Evolutionary conservation across 192 early-diverging fungal species (phyloP).

Genomic region (Rhizoclosmatium globosum): DNA sequence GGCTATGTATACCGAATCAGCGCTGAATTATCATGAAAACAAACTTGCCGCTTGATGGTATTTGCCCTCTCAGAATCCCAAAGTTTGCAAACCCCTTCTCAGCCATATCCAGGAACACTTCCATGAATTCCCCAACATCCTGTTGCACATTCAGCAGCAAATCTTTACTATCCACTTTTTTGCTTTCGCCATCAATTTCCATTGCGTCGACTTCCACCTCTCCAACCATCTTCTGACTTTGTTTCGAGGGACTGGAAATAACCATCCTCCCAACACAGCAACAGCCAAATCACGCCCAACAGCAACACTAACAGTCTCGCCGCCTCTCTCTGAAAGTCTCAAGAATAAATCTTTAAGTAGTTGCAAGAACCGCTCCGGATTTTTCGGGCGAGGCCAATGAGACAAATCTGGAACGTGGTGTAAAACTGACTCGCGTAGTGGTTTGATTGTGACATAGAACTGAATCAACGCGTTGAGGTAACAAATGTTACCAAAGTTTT

Average conservation of each 20-base stretch:
- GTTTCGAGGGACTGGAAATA: background rate
- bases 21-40: background rate
- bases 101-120: conserved; percentile 31
- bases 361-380: conserved; percentile 2
- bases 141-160: conserved; percentile 24
- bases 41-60: conserved; percentile 13
- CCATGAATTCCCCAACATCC: conserved; percentile 36
- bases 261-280: background rate
- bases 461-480: conserved; percentile 37
- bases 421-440: conserved; percentile 18
- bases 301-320: background rate
- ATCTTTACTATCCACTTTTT: background rate
- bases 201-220: background rate
- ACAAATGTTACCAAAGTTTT: conserved; percentile 40
- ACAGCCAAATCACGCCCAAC: conserved; percentile 26
- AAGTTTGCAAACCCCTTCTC: conserved; percentile 24
- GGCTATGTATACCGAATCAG: background rate
- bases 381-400: background rate
- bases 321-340: background rate
- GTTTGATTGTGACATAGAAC: conserved; percentile 34
- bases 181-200: background rate
- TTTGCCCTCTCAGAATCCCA: background rate
- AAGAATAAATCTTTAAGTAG: conserved; percentile 14
- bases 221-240: background rate
- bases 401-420: background rate